Percentiles rank a stretch among this genome's conserved stretches.
phyloP scores from a whole-genome alignment of 768 basidiomycete species.

The Dioszegia crocea region DNA sequence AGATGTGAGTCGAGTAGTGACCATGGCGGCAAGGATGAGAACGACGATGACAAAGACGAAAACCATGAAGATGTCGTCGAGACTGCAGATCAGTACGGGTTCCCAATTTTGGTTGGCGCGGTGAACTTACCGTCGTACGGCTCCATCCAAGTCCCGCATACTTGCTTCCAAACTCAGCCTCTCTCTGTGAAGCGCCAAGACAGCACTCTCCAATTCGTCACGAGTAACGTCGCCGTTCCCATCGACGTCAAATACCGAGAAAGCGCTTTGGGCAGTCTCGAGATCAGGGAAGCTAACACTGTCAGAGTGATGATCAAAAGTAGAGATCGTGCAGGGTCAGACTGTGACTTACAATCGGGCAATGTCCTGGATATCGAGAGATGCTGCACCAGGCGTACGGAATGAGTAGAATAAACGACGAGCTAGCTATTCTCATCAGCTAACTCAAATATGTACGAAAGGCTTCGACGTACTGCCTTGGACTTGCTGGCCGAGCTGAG shows the following conservation, averaged over 20 bases:
- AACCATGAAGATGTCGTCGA: constrained; percentile 82
- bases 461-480: constrained; percentile 25
- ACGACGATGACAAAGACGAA: constrained; percentile 65
- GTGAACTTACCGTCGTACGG: constrained; percentile 58
- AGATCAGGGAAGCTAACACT: constrained; percentile 56
- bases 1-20: constrained; percentile 70
- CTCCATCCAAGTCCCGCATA: constrained; percentile 85
- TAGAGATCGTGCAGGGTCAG: neutral
- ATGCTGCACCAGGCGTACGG: constrained; percentile 59
- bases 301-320: constrained; percentile 3
- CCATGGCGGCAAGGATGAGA: constrained; percentile 76
- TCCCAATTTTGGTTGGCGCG: neutral
- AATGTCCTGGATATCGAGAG: constrained; percentile 66
- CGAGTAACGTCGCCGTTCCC: constrained; percentile 54
- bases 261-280: constrained; percentile 58
- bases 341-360: constrained; percentile 52
- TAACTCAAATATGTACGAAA: neutral
- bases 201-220: constrained; percentile 60
- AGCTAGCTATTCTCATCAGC: constrained; percentile 58
- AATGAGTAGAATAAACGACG: constrained; percentile 83
- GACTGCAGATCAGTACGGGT: constrained; percentile 43
- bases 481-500: constrained; percentile 76
- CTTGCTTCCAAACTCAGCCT: constrained; percentile 76
- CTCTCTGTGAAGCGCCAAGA: constrained; percentile 76
- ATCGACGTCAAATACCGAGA: constrained; percentile 53